Base-by-base conservation (phyloP, 2,329 filamentous ascomycete species). In the Stenocarpella maydis region DNA sequence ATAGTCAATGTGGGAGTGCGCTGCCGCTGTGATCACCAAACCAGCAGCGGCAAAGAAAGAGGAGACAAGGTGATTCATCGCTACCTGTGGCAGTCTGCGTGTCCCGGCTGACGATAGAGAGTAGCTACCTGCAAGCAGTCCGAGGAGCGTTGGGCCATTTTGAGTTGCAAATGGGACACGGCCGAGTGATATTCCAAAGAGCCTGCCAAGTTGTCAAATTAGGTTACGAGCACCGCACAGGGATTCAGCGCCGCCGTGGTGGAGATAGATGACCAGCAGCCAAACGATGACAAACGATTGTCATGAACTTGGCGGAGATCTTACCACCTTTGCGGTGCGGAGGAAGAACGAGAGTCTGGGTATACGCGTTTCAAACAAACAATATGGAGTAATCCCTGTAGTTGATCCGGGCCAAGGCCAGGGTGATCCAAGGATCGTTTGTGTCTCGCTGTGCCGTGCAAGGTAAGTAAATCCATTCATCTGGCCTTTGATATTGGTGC, bases 1-100 rank as follows among this genome's bases (percentile, higher is more conserved):
- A 72, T 76, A 76, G 24, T 73, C 64, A 65, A 80, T 74, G 68
- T 77, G 78, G 6, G 78, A 78, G 61, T 79, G 78, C 3, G 74
- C 73, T 65, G 43, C 41, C 28, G 4, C 58, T 19, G 43, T 49
- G 28, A n/a, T 17, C n/a, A 47, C 7, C n/a, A 63, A 24, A 17
- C 15, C 6, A 4, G 28, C 58, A 24, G 15, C 54, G 8, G n/a
- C n/a, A 1, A 37, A 37, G 28, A 49, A 3, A 26, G 2, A 26
- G 7, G 28, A 49, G 14, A 28, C 7, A 2, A 37, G 12, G 12
- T 15, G 37, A 49, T 28, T 4, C 58, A 63, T 63, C 58, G 58
- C 28, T 3, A 12, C 41, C 41, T 28, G 3, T 37, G n/a, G 4
- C 8, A 14, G 43, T 12, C 19, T 34, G 14, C 41, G 14, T 17